Evolutionary conservation across 768 basidiomycete genomes (phyloP).

Genomic region (Boletus subcaerulescens): DNA sequence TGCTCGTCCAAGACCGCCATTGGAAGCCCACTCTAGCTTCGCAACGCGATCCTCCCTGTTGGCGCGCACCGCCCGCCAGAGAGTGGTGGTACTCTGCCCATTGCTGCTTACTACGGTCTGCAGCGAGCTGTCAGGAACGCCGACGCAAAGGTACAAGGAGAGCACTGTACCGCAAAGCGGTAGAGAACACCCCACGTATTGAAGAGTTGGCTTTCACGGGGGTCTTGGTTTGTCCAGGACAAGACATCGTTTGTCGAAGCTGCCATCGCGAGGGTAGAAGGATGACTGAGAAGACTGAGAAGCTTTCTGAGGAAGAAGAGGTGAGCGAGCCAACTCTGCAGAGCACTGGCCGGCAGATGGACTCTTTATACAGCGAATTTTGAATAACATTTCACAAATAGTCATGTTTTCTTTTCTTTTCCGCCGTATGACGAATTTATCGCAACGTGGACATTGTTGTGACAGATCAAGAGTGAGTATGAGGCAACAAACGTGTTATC

Average conservation of each 20-base stretch:
- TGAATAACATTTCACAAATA: constrained; percentile 44
- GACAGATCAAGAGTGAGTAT: constrained; percentile 70
- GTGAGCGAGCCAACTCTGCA: constrained; percentile 25
- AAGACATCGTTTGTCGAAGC: constrained; percentile 64
- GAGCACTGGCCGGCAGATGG: constrained; percentile 11
- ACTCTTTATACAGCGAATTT: constrained; percentile 55
- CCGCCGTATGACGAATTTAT: constrained; percentile 51
- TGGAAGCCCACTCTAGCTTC: constrained; percentile 83
- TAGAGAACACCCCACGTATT: constrained; percentile 79
- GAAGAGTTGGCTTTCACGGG: constrained; percentile 79
- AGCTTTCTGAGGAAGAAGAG: constrained; percentile 31
- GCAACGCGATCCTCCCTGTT: constrained; percentile 88
- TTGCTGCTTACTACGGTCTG: constrained; percentile 63
- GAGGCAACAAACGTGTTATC: constrained; percentile 67
- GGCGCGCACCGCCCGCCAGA: constrained; percentile 77
- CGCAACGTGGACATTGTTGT: constrained; percentile 73
- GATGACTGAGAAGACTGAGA: constrained; percentile 31
- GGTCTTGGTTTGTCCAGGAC: constrained; percentile 86
- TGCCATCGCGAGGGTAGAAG: constrained; percentile 44
- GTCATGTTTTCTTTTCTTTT: constrained; percentile 37
- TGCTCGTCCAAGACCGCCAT: constrained; percentile 80
- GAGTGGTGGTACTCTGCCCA: constrained; percentile 71
- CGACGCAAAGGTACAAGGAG: constrained; percentile 14
- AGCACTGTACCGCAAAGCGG: constrained; percentile 63
- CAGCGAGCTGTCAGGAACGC: constrained; percentile 24